phyloP scores from a whole-genome alignment of 345 rosid species.

The Melaleuca alternifolia region DNA sequence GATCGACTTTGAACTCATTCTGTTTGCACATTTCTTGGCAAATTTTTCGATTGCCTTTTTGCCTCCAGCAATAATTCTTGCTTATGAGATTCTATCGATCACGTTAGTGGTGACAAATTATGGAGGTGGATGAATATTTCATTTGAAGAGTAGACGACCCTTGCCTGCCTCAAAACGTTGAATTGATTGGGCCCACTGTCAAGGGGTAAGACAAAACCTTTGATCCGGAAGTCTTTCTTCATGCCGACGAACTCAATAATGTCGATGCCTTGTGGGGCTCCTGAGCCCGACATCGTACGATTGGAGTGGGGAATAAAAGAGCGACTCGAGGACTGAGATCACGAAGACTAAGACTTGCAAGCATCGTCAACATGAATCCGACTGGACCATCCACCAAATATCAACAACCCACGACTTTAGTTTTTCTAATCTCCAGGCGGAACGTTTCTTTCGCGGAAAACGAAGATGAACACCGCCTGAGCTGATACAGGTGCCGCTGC shows the following conservation, averaged over 20 bases:
- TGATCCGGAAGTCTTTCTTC: background rate
- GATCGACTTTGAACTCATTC: no score
- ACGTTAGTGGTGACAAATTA: background rate
- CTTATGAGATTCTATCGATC: fast-evolving
- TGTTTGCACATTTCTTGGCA: no score
- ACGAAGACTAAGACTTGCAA: background rate
- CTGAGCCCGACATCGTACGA: background rate
- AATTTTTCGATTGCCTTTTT: no score
- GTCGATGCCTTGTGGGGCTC: background rate
- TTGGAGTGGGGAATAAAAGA: no score
- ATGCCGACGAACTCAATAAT: background rate
- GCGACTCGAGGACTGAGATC: no score
- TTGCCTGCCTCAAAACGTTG: background rate
- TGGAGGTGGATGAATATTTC: background rate
- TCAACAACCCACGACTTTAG: background rate
- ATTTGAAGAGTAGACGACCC: background rate
- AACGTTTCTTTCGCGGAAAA: background rate
- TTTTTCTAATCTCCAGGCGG: background rate
- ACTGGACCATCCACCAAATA: background rate
- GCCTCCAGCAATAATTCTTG: background rate
- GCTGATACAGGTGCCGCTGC: background rate
- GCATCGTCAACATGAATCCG: background rate
- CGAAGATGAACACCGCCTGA: background rate
- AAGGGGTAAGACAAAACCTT: background rate
- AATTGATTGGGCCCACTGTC: background rate